phyloP scores from a whole-genome alignment of 495 filamentous ascomycete species.

The Parmelia sp. region DNA sequence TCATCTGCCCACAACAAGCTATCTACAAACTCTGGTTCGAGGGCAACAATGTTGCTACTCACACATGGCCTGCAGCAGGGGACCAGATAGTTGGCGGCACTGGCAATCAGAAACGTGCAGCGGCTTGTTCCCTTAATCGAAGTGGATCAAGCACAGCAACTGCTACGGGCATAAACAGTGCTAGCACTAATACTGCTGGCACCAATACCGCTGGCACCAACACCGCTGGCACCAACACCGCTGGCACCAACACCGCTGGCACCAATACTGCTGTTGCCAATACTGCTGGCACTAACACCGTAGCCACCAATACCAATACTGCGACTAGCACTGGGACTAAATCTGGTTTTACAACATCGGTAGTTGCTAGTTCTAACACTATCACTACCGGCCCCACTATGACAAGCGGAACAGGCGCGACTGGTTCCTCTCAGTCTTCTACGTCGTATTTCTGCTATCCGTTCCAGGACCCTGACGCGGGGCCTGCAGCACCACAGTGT shows the following conservation, averaged over 20 bases:
- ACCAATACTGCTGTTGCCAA: too few relatives aligned
- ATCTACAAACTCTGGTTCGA: constrained; percentile 7
- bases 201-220: too few relatives aligned
- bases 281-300: too few relatives aligned
- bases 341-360: background rate
- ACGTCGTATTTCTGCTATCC: constrained; percentile 16
- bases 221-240: too few relatives aligned
- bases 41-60: background rate
- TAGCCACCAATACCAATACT: background rate
- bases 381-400: background rate
- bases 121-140: background rate
- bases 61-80: constrained; percentile 1
- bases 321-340: background rate
- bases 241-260: too few relatives aligned
- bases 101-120: constrained; percentile 5
- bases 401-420: background rate
- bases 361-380: background rate
- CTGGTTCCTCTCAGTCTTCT: background rate
- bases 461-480: constrained; percentile 35
- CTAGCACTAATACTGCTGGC: too few relatives aligned
- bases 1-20: constrained; percentile 3
- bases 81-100: constrained; percentile 3
- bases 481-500: constrained; percentile 28
- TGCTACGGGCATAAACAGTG: background rate
- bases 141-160: background rate